phyloP scores from a whole-genome alignment of 2,329 filamentous ascomycete species.

The Tolypocladium endophyticum region DNA sequence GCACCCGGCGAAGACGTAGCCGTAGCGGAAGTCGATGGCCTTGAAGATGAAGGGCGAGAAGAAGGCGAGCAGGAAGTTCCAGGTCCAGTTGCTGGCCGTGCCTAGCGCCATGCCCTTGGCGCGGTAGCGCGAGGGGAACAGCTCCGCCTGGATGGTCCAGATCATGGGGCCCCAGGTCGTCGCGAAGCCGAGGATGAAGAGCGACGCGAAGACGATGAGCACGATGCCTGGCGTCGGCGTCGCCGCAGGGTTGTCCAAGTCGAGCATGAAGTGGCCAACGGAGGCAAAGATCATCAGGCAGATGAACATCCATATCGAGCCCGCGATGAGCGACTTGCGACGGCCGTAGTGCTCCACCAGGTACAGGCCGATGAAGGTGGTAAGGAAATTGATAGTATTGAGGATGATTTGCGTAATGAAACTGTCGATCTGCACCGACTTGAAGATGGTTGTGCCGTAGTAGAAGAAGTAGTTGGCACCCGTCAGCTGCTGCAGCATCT shows the following conservation, averaged over 20 bases:
- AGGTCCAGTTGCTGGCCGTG: conserved; percentile 55
- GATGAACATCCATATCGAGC: conserved; percentile 49
- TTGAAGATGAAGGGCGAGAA: conserved; percentile 71
- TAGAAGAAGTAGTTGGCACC: conserved; percentile 60
- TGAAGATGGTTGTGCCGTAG: conserved; percentile 45
- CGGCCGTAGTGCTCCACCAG: conserved; percentile 59
- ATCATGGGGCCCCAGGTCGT: conserved; percentile 58
- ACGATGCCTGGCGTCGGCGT: conserved; percentile 39
- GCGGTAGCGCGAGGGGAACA: conserved; percentile 53
- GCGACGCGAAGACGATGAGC: conserved; percentile 52
- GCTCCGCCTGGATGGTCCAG: conserved; percentile 54
- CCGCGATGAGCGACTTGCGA: conserved; percentile 49
- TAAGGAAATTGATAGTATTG: conserved; percentile 55
- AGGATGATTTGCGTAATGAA: conserved; percentile 60
- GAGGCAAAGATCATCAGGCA: conserved; percentile 51
- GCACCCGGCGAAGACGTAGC: conserved; percentile 66
- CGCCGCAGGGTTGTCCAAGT: conserved; percentile 19
- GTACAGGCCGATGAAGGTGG: conserved; percentile 59
- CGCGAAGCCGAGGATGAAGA: conserved; percentile 56
- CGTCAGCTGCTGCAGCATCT: conserved; percentile 59
- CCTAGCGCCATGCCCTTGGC: conserved; percentile 50
- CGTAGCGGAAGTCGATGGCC: conserved; percentile 62
- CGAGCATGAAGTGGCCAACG: conserved; percentile 38
- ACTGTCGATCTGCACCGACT: conserved; percentile 39
- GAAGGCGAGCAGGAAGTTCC: conserved; percentile 68